Base-by-base conservation (phyloP, 257 asterid genomes). In the Solanum arcanum region DNA sequence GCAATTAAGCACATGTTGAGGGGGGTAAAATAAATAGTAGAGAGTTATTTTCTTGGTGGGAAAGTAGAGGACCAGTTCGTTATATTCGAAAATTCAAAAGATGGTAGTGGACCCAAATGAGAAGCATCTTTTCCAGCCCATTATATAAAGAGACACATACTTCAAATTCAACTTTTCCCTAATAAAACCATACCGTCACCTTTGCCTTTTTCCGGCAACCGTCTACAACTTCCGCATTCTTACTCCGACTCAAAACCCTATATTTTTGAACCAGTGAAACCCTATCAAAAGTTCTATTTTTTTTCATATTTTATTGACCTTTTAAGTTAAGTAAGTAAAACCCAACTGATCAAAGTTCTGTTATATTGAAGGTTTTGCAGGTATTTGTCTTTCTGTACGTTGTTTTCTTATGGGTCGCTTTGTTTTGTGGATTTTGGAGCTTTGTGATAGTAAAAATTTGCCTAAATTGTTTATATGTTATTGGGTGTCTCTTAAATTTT, bases 101-200 rank as follows among this genome's bases (percentile, higher is more conserved):
- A 18, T 6, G 8, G 29, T 74, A 13, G 20, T 46, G 84, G 66
- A 78, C 84, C 9, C 27, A 78, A 70, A 60, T 3, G 37, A 42
- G 14, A 84, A 68, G 86, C 85, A 81, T 80, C 42, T 47, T 80
- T 80, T 37, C 2, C 60, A 80, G 18, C 84, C 44, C 84, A 56
- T 72, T 21, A 59, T 87, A 87, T 87, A 87, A 59, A 59, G 46
- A 23, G 4, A 59, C 78, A 11, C 4, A 83, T 9, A 44, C 72
- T 52, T 84, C 73, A 84, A 87, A 39, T 83, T 87, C 85, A 82
- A 83, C 52, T 60, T 87, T 33, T 73, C n/a, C 89, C 87, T 78
- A 46, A 68, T 68, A 64, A 64, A 46, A 46, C 25, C 16, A 13
- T 35, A 77, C 20, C 76, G 42, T 64, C 35, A n/a, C 69, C 25